Base-by-base conservation (phyloP, 768 basidiomycete genomes). In the Leccinum uliginosum region DNA sequence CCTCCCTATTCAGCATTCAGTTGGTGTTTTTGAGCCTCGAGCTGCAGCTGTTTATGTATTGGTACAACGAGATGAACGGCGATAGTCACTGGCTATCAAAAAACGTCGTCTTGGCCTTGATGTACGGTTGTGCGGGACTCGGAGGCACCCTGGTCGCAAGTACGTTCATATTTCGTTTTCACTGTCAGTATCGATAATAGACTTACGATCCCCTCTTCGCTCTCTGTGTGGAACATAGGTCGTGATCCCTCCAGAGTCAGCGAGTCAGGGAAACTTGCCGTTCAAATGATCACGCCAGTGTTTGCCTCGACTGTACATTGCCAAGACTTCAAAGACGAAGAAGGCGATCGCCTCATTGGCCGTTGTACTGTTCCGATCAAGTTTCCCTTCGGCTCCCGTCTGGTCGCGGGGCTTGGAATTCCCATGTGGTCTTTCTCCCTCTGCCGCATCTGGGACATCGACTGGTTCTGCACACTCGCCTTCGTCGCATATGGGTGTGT, bases 281-380 rank as follows among this genome's bases (percentile, higher is more conserved):
- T 75, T 43, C 65, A 67, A 43, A 56, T 76, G 51, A 77, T 73
- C 26, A 67, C 71, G 6, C 67, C 68, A 0, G 73, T 79, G 11
- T 71, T 80, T 43, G 62, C 74, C 3, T 78, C 79, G 0, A 81
- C 79, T 4, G 75, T 80, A 9, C 79, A 80, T 17, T 74, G 77
- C 2, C 77, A 80, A 63, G 80, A 81, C 57, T 81, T 77, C 54
- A 70, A 75, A 29, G 80, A 81, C 53, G 62, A 73, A 10, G 67
- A 69, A n/a, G 80, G 80, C 0, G 80, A 81, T 51, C 60, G 63
- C 3, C 48, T 68, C n/a, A 66, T 66, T 0, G 76, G 76, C 1
- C 71, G 80, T 6, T 19, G 67, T 1, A 81, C 79, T 0, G 61
- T 81, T 23, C 80, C 80, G 3, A 77, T 81, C 48, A 70, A 72